A percentile compares a stretch with the other conserved stretches of the same genome.
Conservation (phyloP, 192 early-diverging fungal genomes). For the Hyaloraphidium curvatum region DNA sequence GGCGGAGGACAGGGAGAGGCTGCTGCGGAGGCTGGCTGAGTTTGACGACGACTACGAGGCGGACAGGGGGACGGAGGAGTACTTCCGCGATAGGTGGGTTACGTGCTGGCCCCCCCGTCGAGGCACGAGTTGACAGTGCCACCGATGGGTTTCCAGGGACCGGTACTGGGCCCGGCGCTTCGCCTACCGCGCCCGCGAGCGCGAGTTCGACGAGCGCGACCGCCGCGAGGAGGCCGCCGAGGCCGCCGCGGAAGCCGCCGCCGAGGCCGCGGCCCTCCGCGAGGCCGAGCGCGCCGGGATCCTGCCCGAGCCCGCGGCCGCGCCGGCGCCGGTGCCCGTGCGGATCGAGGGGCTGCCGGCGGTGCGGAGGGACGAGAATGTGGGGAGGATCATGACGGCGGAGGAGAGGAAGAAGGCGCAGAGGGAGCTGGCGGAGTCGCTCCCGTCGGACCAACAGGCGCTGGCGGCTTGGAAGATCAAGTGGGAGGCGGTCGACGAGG, state of each 20-base stretch:
- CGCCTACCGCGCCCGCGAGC: constrained; percentile 36
- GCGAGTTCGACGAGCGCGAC: constrained; percentile 47
- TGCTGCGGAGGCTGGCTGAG: constrained; percentile 26
- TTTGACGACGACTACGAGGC: constrained; percentile 57
- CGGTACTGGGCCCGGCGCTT: constrained; percentile 56
- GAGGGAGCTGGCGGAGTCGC: constrained; percentile 39
- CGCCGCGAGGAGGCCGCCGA: constrained; percentile 13
- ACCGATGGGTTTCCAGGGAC: constrained; percentile 15
- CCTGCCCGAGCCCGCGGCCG: too few species aligned
- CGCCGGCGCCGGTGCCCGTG: constrained; percentile 12
- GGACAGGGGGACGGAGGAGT: constrained; percentile 40
- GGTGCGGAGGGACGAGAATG: constrained; percentile 13
- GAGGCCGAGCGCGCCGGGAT: too few species aligned
- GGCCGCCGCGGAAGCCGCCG: background rate
- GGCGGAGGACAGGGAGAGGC: constrained; percentile 16
- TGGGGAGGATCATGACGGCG: constrained; percentile 35
- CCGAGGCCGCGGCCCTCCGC: background rate
- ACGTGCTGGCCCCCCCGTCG: too few species aligned
- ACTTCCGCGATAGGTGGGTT: constrained; percentile 53
- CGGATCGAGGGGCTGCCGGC: constrained; percentile 24
- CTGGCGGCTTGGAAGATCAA: constrained; percentile 52
- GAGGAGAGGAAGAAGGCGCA: constrained; percentile 45
- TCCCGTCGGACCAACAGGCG: constrained; percentile 47
- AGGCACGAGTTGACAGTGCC: background rate
- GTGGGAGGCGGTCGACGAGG: constrained; percentile 57